Evolutionary conservation across 192 early-diverging fungal genomes (phyloP).

Genomic region (Gaertneriomyces semiglobifer): DNA sequence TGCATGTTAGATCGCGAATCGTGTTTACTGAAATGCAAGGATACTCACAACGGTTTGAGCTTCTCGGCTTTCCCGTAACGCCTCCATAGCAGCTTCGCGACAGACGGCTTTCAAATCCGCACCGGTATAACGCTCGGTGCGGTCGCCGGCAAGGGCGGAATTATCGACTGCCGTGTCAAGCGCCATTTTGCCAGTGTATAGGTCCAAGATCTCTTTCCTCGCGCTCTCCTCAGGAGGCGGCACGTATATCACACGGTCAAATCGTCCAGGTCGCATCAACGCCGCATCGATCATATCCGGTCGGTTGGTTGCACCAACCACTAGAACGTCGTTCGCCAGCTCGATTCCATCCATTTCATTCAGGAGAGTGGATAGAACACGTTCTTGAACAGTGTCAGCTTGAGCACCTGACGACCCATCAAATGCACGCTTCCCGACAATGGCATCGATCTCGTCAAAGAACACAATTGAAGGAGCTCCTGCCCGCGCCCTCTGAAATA

Average conservation of each 20-base stretch:
- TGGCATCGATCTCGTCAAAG: slow-evolving; percentile 94
- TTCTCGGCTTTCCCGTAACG: slow-evolving; percentile 33
- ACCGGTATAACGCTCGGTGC: slow-evolving; percentile 69
- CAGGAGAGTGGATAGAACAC: slow-evolving; percentile 77
- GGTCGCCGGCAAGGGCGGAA: slow-evolving; percentile 40
- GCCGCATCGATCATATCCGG: slow-evolving; percentile 86
- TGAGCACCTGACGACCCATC: slow-evolving; percentile 17
- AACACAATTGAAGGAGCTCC: slow-evolving; percentile 85
- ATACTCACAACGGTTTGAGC: slow-evolving; percentile 22
- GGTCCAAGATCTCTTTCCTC: slow-evolving; percentile 66
- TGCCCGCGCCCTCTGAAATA: slow-evolving; percentile 77
- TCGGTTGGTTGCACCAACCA: slow-evolving; percentile 87
- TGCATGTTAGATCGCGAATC: neutral
- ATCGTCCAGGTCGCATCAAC: slow-evolving; percentile 75
- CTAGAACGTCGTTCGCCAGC: slow-evolving; percentile 72
- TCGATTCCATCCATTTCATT: slow-evolving; percentile 99
- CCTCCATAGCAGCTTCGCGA: slow-evolving; percentile 57
- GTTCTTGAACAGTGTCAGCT: slow-evolving; percentile 78
- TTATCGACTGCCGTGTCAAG: slow-evolving; percentile 52
- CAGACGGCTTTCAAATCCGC: slow-evolving; percentile 71
- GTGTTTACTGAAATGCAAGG: neutral
- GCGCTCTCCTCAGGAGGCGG: slow-evolving; percentile 49
- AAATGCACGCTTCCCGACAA: slow-evolving; percentile 82
- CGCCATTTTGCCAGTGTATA: slow-evolving; percentile 58
- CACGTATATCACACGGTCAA: slow-evolving; percentile 84